A percentile compares a stretch with the other conserved stretches of the same genome.
These are phyloP conservation scores for Nothophaeocryptopus gaeumannii DNA, from an alignment of 2,329 filamentous ascomycete genomes.

Conservation along the genomic window DNA sequence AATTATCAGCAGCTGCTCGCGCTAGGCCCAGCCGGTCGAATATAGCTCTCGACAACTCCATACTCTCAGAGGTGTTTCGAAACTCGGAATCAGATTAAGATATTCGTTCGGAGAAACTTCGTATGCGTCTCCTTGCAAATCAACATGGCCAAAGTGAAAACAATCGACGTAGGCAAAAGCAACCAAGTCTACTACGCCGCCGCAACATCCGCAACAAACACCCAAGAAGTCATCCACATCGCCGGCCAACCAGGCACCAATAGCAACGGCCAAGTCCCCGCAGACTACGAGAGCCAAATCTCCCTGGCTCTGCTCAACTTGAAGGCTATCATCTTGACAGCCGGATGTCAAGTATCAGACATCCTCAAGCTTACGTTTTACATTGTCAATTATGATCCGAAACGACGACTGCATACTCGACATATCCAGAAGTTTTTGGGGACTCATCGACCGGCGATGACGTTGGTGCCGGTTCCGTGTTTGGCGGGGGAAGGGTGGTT, in stretches of 20 bases:
- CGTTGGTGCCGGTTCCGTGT: conserved; percentile 42
- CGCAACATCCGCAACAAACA: conserved; percentile 2
- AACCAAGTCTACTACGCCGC: conserved; percentile 8
- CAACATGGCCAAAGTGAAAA: conserved; percentile 25
- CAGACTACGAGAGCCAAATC: conserved; percentile 7
- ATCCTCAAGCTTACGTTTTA: conserved; percentile 45
- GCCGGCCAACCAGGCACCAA: conserved; percentile 9
- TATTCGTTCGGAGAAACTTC: too few relatives aligned
- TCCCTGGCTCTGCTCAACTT: conserved; percentile 5
- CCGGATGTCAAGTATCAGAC: conserved; percentile 38
- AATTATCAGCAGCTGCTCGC: too few relatives aligned
- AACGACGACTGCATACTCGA: conserved; percentile 37
- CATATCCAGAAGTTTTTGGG: conserved; percentile 40
- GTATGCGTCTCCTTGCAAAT: too few relatives aligned
- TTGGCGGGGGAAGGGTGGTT: conserved; percentile 42
- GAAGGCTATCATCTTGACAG: conserved; percentile 21
- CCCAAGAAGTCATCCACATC: conserved; percentile 6
- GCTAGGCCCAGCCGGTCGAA: too few relatives aligned
- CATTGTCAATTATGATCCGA: conserved; percentile 46
- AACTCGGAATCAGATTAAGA: too few relatives aligned
- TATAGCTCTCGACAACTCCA: too few relatives aligned
- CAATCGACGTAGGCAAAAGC: conserved; percentile 8
- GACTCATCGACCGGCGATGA: conserved; percentile 43
- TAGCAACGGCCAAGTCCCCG: background rate
- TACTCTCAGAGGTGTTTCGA: too few relatives aligned